A percentile compares a stretch with the other conserved stretches of the same genome.
phyloP scores from a whole-genome alignment of 805 yeast species.

The Candida ipomoeae region DNA sequence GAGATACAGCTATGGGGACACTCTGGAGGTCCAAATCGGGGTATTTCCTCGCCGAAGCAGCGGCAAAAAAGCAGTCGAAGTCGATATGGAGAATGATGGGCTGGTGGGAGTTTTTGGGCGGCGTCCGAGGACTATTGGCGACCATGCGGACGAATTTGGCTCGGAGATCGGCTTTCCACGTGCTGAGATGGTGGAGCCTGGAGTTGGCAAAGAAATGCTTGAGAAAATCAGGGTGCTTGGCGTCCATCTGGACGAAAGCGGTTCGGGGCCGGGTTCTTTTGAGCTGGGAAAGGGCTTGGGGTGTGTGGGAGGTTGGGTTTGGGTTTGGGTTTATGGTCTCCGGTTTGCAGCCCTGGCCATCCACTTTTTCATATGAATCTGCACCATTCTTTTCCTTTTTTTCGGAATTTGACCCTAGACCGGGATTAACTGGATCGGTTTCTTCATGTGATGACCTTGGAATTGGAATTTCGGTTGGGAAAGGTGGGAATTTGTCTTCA shows the following conservation, averaged over 20 bases:
- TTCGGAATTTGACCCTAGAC: no score
- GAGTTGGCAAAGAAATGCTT: slow-evolving; percentile 72
- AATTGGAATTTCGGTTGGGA: no score
- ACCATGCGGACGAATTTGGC: slow-evolving; percentile 54
- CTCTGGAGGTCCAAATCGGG: slow-evolving; percentile 50
- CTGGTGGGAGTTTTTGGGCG: slow-evolving; percentile 3
- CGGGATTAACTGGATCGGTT: no score
- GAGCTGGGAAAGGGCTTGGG: slow-evolving; percentile 9
- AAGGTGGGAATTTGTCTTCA: no score
- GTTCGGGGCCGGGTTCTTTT: slow-evolving; percentile 11
- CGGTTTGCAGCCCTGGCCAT: no score
- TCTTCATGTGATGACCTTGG: no score
- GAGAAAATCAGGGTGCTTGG: slow-evolving; percentile 75
- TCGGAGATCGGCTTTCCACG: slow-evolving; percentile 77
- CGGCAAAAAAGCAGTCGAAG: slow-evolving; percentile 91
- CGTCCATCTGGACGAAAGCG: slow-evolving; percentile 37
- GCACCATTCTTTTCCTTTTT: no score
- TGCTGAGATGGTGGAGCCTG: slow-evolving; percentile 80
- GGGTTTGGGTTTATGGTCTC: not conserved
- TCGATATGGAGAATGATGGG: slow-evolving; percentile 70
- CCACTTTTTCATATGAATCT: no score
- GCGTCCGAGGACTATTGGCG: slow-evolving; percentile 13
- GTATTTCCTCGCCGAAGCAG: slow-evolving; percentile 63
- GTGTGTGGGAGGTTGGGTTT: no score
- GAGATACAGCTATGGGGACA: slow-evolving; percentile 60